A percentile compares a stretch with the other conserved stretches of the same genome.
Conservation (phyloP, 202 grass and related monocot genomes). For the Alloteropsis angusta region DNA sequence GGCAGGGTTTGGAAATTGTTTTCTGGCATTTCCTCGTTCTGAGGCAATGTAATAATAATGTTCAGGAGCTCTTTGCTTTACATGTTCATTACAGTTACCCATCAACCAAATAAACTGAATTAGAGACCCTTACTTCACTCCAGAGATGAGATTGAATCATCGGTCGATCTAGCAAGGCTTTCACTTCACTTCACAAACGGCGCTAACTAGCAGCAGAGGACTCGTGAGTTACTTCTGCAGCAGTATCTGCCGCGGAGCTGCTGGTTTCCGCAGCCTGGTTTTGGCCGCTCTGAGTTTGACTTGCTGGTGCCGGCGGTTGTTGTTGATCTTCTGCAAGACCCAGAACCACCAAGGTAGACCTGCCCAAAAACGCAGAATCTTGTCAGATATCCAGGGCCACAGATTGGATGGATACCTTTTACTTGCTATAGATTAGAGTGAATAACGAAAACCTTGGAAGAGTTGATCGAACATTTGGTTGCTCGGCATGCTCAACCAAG, state of each 20-base stretch:
- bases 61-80: not conserved
- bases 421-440: not conserved
- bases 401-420: not conserved
- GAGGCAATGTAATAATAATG: not conserved
- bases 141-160: not conserved
- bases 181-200: not conserved
- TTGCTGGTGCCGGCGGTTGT: constrained; percentile 9
- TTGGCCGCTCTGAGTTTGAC: constrained; percentile 48
- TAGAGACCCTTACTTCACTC: not conserved
- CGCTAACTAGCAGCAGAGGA: constrained; percentile 42
- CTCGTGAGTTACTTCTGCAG: constrained; percentile 55
- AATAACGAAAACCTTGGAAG: constrained; percentile 56
- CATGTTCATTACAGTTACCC: not conserved
- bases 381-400: not conserved
- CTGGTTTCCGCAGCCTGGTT: constrained; percentile 65
- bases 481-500: constrained; percentile 74
- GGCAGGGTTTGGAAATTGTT: too few species aligned
- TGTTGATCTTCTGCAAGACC: constrained; percentile 71
- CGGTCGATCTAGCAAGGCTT: not conserved
- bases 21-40: not conserved
- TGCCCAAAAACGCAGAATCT: constrained; percentile 21
- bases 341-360: constrained; percentile 76
- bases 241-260: constrained; percentile 60
- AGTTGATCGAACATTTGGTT: constrained; percentile 59
- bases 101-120: not conserved